Percentiles rank a stretch among this genome's conserved stretches.
These are phyloP conservation scores for Crepidotus variabilis DNA, from an alignment of 768 basidiomycete genomes.

Conservation along the genomic window DNA sequence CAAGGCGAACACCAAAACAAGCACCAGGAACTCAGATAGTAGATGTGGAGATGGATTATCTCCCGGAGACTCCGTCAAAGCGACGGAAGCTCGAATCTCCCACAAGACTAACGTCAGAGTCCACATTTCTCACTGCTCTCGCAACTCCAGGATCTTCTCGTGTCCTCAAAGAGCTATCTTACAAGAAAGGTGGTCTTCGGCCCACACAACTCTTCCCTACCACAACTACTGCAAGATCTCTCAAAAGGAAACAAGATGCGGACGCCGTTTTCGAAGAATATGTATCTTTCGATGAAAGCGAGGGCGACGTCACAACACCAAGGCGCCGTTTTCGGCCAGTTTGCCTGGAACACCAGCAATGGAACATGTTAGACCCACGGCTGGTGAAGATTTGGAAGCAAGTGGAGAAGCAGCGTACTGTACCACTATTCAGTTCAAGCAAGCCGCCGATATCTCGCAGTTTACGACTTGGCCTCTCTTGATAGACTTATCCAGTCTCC, in stretches of 20 bases:
- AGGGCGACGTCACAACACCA: slow-evolving; percentile 16
- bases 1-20: slow-evolving; percentile 33
- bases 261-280: slow-evolving; percentile 1
- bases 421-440: background rate
- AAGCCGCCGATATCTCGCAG: background rate
- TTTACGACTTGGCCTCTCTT: background rate
- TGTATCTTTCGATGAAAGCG: slow-evolving; percentile 20
- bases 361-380: slow-evolving; percentile 39
- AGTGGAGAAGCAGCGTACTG: slow-evolving; percentile 11
- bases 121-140: background rate
- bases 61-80: slow-evolving; percentile 40
- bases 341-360: slow-evolving; percentile 47
- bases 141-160: background rate
- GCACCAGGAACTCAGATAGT: slow-evolving; percentile 6
- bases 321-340: slow-evolving; percentile 44
- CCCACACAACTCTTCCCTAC: background rate
- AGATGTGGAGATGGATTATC: background rate
- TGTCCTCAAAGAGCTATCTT: background rate
- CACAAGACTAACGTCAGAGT: slow-evolving; percentile 9
- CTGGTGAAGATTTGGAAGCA: slow-evolving; percentile 26
- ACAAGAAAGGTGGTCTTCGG: background rate
- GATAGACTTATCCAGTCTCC: too few species aligned
- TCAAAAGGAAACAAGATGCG: slow-evolving; percentile 1
- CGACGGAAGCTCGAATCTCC: slow-evolving; percentile 27
- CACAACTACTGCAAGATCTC: slow-evolving; percentile 1